phyloP scores from a whole-genome alignment of 768 basidiomycete genomes.

The Phlegmacium glaucopus region DNA sequence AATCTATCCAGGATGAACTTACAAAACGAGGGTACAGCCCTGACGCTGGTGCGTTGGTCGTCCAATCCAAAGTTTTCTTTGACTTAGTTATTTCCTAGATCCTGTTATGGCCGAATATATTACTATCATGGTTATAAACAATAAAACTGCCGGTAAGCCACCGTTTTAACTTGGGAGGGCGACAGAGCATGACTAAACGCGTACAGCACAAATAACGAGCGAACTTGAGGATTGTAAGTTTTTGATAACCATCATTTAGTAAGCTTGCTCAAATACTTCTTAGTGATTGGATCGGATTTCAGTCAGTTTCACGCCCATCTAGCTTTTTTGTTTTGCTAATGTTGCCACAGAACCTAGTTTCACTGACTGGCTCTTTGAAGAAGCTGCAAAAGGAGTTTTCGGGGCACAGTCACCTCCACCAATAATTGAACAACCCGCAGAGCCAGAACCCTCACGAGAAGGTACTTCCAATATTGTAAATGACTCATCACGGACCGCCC shows the following conservation, averaged over 20 bases:
- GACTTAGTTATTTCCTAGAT: conserved; percentile 42
- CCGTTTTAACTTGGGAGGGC: conserved; percentile 9
- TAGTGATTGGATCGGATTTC: conserved; percentile 79
- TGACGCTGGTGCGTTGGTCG: conserved; percentile 59
- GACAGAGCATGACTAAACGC: conserved; percentile 2
- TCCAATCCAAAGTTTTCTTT: conserved; percentile 2
- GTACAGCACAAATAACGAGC: conserved; percentile 75
- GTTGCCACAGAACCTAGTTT: conserved; percentile 65
- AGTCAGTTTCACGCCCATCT: conserved; percentile 41
- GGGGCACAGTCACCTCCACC: conserved; percentile 40
- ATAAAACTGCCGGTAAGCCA: conserved; percentile 70
- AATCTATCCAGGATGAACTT: conserved; percentile 81
- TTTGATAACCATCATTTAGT: not conserved
- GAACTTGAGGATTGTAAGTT: conserved; percentile 80
- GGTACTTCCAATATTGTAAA: conserved; percentile 27
- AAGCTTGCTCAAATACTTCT: conserved; percentile 8
- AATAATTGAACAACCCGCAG: conserved; percentile 27
- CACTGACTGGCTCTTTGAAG: conserved; percentile 85
- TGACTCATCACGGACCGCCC: conserved; percentile 42
- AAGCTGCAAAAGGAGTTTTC: conserved; percentile 68
- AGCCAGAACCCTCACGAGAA: conserved; percentile 26
- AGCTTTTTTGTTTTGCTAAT: not conserved
- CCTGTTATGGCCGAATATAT: conserved; percentile 94
- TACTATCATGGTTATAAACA: conserved; percentile 93
- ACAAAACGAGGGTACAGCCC: conserved; percentile 68